Conservation (phyloP, 768 basidiomycete genomes). For the Naganishia kalamii region DNA sequence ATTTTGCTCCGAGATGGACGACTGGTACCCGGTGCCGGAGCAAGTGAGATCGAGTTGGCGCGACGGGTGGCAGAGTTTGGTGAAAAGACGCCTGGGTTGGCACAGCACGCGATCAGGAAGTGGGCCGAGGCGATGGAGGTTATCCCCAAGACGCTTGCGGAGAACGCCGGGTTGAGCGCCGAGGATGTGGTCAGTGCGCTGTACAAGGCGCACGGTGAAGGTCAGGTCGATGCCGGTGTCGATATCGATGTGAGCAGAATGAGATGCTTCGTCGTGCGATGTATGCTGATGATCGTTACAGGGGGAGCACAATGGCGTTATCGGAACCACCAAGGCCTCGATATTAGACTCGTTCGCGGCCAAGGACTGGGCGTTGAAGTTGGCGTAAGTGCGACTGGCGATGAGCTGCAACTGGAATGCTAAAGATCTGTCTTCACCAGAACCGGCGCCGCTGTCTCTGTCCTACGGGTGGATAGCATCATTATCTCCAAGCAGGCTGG, state of each 20-base stretch:
- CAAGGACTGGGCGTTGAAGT: conserved; percentile 60
- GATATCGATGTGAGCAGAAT: conserved; percentile 33
- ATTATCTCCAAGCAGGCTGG: conserved; percentile 73
- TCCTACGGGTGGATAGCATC: conserved; percentile 88
- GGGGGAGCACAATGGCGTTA: conserved; percentile 31
- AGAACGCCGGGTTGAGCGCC: conserved; percentile 84
- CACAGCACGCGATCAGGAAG: conserved; percentile 86
- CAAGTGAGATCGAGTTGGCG: conserved; percentile 87
- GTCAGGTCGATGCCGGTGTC: conserved; percentile 42
- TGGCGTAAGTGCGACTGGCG: conserved; percentile 29
- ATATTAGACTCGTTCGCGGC: conserved; percentile 87
- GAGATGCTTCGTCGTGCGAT: neutral
- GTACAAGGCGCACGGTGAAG: conserved; percentile 79
- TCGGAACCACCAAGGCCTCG: conserved; percentile 26
- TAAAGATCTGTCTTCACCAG: conserved; percentile 5
- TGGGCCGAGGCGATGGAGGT: conserved; percentile 87
- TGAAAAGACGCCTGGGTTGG: conserved; percentile 75
- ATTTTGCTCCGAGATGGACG: conserved; percentile 80
- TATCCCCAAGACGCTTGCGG: conserved; percentile 81
- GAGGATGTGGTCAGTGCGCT: conserved; percentile 83
- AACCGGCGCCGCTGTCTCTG: conserved; percentile 44
- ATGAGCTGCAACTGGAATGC: neutral
- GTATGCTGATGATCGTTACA: neutral
- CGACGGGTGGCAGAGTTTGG: conserved; percentile 78
- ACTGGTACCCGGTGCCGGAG: conserved; percentile 88